Evolutionary conservation across 2,329 filamentous ascomycete species (phyloP), one percentile per base, ranked within the genome.

Genomic region (Aspergillus arachidicola): DNA sequence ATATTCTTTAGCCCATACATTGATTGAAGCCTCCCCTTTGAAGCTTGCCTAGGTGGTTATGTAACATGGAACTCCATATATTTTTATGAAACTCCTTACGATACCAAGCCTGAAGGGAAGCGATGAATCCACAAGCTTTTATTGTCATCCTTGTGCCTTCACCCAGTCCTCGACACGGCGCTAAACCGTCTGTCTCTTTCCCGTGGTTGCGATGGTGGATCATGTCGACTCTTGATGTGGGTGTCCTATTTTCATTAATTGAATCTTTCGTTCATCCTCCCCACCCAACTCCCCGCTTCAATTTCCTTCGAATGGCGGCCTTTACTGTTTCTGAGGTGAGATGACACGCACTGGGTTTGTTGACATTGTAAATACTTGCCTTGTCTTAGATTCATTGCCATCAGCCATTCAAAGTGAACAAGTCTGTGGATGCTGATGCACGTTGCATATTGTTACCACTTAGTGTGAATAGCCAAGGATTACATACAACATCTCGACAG

Each of bases 91-190:
- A 32, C 48, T 51, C 16, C 19, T 51, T 51, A 34, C 10, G 28
- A 21, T n/a, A 30, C 28, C 4, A 21, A n/a, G 9, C 26, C 46
- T 45, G 50, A 38, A 60, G 38, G 53, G 41, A 65, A 61, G 28
- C 65, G 63, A 66, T 65, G 60, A 64, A 68, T 68, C 64, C 61
- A 65, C 59, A 46, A 14, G 32, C 45, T 28, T 53, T 41, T 62
- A 16, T 30, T 54, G n/a, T 51, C 9, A 51, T 32, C 46, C 46
- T 32, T 26, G 26, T 43, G 56, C 21, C 46, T 45, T 58, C 57
- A 51, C 36, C 36, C 30, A 23, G 21, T 21, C 50, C 43, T 58
- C 57, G 30, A 48, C 43, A 50, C 32, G 43, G 30, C 57, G 43
- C 30, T 21, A 34, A 48, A 34, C 43, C 30, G 14, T 36, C 34